Base-by-base conservation (phyloP, 257 asterid genomes). In the Henckelia pumila region DNA sequence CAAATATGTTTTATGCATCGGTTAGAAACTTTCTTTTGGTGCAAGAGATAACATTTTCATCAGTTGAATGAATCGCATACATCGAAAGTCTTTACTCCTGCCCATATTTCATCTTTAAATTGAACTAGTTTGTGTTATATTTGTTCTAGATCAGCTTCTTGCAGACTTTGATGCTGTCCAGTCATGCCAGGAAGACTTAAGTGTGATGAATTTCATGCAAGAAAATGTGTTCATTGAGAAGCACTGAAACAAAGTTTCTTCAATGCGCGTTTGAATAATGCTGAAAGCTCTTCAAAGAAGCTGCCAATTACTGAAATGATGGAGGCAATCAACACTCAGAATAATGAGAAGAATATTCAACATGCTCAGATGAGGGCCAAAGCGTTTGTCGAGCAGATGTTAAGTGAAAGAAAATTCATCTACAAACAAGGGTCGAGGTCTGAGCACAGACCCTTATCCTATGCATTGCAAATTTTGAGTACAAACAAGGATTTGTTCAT, bases 361-460 rank as follows among this genome's bases (percentile, higher is more conserved):
- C 80, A 66, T 25, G 75, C 76, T 75, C 86, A 75, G 76, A 76
- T 64, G 75, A 84, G 88, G 58, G 83, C 91, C 58, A 81, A 83
- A 82, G 84, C 81, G 19, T 77, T 89, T 26, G 73, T 76, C 0
- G 95, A 86, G 74, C 85, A 75, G 70, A 78, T 84, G 77, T 78
- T 72, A 74, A 35, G 77, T 26, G 77, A 79, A 56, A 73, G 81
- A 77, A 77, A 74, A 32, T 56, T 60, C 69, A 29, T 40, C 57
- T 20, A 62, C 8, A 68, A 61, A 63, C 76, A 77, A 47, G 64
- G 75, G 26, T 30, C 63, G 29, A 56, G 25, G 70, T 75, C 67
- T 2, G 80, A 78, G 57, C 68, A 81, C 33, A 77, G 68, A 58
- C 81, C 85, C 20, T 83, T 85, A 76, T 75, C 91, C 25, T 74